Evolutionary conservation across 441 rosid species (phyloP).

Genomic region (Euphorbia corollata): DNA sequence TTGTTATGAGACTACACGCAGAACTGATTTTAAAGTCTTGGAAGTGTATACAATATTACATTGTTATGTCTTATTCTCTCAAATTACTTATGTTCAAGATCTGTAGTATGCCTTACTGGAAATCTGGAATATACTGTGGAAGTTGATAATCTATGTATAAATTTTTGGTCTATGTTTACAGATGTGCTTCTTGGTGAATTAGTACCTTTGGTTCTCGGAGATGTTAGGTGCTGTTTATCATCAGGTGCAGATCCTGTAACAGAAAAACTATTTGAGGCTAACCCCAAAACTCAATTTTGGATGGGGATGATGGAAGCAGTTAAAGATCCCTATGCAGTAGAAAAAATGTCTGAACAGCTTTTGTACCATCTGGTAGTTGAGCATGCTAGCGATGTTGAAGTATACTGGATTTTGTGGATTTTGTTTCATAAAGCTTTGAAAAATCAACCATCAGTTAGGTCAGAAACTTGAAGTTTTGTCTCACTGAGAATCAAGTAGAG

Average conservation of each 20-base stretch:
- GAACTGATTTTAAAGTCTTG: not conserved
- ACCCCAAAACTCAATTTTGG: slow-evolving; percentile 55
- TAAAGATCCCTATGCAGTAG: slow-evolving; percentile 65
- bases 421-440: slow-evolving; percentile 47
- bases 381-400: slow-evolving; percentile 61
- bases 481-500: slow-evolving; percentile 3
- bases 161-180: slow-evolving; percentile 32
- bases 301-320: slow-evolving; percentile 55
- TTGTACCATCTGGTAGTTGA: slow-evolving; percentile 61
- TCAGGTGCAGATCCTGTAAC: slow-evolving; percentile 35
- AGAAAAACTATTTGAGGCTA: slow-evolving; percentile 34
- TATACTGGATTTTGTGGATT: slow-evolving; percentile 77
- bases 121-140: not conserved
- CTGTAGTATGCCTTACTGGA: not conserved
- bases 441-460: slow-evolving; percentile 59
- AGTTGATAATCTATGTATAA: not conserved
- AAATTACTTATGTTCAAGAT: not conserved
- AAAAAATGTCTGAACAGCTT: slow-evolving; percentile 76
- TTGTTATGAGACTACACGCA: not conserved
- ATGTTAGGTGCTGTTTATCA: slow-evolving; percentile 46
- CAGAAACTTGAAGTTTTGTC: slow-evolving; percentile 25
- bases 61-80: not conserved
- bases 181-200: slow-evolving; percentile 73
- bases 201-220: slow-evolving; percentile 48
- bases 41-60: not conserved